Percentiles rank a stretch among this genome's conserved stretches.
phyloP scores from a whole-genome alignment of 441 rosid species.

The Capsella rubella region DNA sequence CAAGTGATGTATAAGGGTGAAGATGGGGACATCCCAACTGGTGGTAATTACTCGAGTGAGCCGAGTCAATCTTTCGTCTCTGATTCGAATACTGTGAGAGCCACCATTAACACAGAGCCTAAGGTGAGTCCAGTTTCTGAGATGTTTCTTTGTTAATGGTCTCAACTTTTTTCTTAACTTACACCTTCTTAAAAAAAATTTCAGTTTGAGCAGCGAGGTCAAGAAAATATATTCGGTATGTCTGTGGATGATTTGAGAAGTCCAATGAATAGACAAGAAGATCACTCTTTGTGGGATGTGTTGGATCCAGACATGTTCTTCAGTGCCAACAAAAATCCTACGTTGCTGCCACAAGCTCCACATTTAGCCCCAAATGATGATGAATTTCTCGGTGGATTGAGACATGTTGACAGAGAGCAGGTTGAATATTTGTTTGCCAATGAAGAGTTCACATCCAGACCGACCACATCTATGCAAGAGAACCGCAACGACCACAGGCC shows the following conservation, averaged over 20 bases:
- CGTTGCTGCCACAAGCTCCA: not conserved
- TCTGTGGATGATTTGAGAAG: not conserved
- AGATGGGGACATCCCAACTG: not conserved
- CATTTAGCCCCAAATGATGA: conserved; percentile 8
- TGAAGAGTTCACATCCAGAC: not conserved
- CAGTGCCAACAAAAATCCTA: not conserved
- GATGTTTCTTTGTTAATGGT: not conserved
- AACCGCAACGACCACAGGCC: not conserved
- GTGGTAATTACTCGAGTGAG: conserved; percentile 2
- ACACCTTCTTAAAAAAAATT: not conserved
- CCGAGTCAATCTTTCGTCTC: conserved; percentile 23
- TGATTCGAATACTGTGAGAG: not conserved
- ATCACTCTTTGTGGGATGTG: not conserved
- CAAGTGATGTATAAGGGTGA: conserved; percentile 28
- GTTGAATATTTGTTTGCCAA: conserved; percentile 1
- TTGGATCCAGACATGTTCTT: not conserved
- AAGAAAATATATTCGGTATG: not conserved
- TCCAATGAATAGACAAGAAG: not conserved
- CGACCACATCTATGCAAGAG: not conserved
- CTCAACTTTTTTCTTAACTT: not conserved
- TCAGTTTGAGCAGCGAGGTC: conserved; percentile 16
- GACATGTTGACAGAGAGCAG: not conserved
- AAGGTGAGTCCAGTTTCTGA: conserved; percentile 12
- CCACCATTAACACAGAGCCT: not conserved
- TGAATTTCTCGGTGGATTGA: not conserved